phyloP scores from a whole-genome alignment of 345 rosid species.

The Rhodomyrtus tomentosa region DNA sequence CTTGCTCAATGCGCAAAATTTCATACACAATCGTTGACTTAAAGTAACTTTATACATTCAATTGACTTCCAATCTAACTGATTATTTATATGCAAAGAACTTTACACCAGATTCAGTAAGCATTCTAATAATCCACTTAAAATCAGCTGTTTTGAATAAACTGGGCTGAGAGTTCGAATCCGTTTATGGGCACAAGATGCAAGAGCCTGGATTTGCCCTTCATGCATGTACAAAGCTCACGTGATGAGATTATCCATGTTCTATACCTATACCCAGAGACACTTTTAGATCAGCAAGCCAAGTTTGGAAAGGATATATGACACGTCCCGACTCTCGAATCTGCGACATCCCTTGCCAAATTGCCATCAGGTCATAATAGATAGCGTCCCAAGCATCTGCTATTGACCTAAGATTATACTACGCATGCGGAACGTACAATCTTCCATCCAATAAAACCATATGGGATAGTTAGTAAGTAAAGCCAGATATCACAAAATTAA shows the following conservation, averaged over 20 bases:
- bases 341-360: too few species aligned
- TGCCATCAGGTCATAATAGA: too few species aligned
- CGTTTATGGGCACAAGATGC: background rate
- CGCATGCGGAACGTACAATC: too few species aligned
- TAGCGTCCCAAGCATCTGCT: too few species aligned
- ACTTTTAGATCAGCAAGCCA: background rate
- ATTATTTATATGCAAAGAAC: too few species aligned
- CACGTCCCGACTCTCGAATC: too few species aligned
- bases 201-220: background rate
- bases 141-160: background rate
- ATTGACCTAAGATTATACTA: too few species aligned
- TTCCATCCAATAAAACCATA: too few species aligned
- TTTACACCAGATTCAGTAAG: background rate
- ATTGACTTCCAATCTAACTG: background rate
- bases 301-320: background rate
- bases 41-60: background rate
- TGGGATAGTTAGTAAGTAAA: too few species aligned
- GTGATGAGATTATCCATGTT: background rate
- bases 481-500: too few species aligned
- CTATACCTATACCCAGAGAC: background rate
- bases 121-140: background rate
- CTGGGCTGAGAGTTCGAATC: background rate
- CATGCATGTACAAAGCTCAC: background rate
- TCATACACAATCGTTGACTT: background rate
- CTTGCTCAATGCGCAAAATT: background rate